Base-by-base conservation (phyloP, 2,329 filamentous ascomycete species). In the Sphaerostilbella broomeana region DNA sequence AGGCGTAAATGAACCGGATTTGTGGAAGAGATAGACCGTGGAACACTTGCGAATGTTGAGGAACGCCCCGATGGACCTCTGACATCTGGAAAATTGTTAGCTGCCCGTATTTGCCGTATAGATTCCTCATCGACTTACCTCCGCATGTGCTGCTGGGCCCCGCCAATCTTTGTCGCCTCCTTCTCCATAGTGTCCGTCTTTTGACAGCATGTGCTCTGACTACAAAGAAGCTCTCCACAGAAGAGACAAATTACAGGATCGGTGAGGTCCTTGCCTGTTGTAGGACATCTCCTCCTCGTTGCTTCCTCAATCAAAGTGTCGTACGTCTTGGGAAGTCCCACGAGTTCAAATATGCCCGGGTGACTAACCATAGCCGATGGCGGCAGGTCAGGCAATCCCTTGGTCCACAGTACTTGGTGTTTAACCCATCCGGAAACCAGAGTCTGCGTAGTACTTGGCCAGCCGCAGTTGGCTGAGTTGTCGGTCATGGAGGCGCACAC, bases 31-130 rank as follows among this genome's bases (percentile, higher is more conserved):
- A 61, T 94, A 94, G 44, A 94, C 78, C 27, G 94, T 80, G 51
- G 84, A 86, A 66, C 94, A 97, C 67, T 97, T 97, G 50, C 92
- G 84, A 51, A 98, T 90, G 60, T 94, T 95, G 61, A 98, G 83
- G 67, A 94, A 97, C 22, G 95, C 69, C n/a, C 92, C 92, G 33
- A 94, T 80, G 51, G 87, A 88, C 46, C 81, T 78, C 56, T 92
- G 88, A 61, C 90, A 97, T 53, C 86, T 94, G 48, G 33, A 19
- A 17, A 5, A 30, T n/a, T 22, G 19, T 42, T 18, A 34, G 42
- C 28, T 19, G 35, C 16, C 26, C 16, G 8, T 16, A 7, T 4
- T 18, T 5, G 2, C 3, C 5, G 6, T 27, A 16, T 17, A 20
- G 5, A 19, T n/a, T n/a, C n/a, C n/a, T n/a, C n/a, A 32, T 47